Evolutionary conservation across 495 filamentous ascomycete species (phyloP), one percentile per base, ranked within the genome.

Genomic region (Hypomontagnella monticulosa): DNA sequence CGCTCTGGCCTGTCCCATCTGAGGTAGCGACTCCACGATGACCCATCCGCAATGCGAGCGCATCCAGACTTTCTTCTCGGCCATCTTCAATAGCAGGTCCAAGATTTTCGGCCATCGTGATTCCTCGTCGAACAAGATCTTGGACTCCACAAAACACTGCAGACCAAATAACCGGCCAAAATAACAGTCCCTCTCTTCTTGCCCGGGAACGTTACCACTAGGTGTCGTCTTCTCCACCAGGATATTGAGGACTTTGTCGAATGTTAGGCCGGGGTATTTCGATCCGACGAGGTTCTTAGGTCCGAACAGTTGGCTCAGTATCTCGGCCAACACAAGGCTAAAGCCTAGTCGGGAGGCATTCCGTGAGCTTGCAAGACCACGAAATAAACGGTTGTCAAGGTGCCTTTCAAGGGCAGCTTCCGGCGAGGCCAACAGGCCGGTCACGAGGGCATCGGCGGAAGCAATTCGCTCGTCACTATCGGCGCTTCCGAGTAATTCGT

Each of bases 301-400:
- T 1, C 81, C 83, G 65, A 83, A 83, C n/a, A 91, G 70, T 69
- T 89, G 86, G 0, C 82, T 79, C 37, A 96, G 72, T 55, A 96
- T 80, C 76, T 97, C 94, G 0, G 93, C 91, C 64, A 98, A 76
- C 1, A 94, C 93, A 57, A 97, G 80, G 36, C 91, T 96, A 72
- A 95, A 97, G n/a, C 95, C 95, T 56, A 93, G 77, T 20, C 95
- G 84, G 30, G 94, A 92, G 11, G 91, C 93, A 78, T 97, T 96
- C 18, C 91, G 86, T 42, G 93, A 89, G 71, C 93, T 97, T 54
- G 93, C 92, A 20, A 99, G 85, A 36, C 95, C 95, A 43, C 91
- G 87, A 69, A 97, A 91, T 11, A 99, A 81, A 32, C 93, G 79
- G 64, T 81, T 78, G 44, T 84, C 82, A 42, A 86, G 80, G 71